Percentiles rank a stretch among this genome's conserved stretches.
phyloP scores from a whole-genome alignment of 352 stramenopile genomes.

The Phytophthora ohioensis region DNA sequence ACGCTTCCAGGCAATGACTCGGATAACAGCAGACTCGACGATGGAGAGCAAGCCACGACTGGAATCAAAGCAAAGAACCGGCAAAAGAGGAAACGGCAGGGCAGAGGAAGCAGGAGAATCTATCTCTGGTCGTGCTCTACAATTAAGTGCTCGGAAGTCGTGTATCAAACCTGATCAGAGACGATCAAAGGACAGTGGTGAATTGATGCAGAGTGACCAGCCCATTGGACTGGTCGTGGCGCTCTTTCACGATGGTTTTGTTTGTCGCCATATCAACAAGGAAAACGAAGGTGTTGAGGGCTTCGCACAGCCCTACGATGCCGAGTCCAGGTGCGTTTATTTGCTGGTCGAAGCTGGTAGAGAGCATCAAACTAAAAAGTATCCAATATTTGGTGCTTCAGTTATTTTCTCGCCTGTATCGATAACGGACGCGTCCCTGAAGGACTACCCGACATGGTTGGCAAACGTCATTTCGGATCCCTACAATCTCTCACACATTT shows the following conservation, averaged over 20 bases:
- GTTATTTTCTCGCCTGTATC: constrained; percentile 73
- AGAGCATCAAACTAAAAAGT: constrained; percentile 21
- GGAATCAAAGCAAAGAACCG: neutral
- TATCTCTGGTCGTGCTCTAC: neutral
- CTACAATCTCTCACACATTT: neutral
- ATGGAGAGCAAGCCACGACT: neutral
- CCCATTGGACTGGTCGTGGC: constrained; percentile 52
- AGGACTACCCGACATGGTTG: constrained; percentile 66
- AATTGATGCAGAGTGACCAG: constrained; percentile 1
- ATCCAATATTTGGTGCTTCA: constrained; percentile 33
- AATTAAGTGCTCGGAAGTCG: constrained; percentile 3
- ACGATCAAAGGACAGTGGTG: neutral
- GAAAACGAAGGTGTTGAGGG: constrained; percentile 64
- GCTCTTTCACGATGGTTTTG: constrained; percentile 73
- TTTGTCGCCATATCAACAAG: constrained; percentile 69
- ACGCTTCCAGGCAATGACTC: constrained; percentile 29
- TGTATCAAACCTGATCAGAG: constrained; percentile 11
- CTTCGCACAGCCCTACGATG: constrained; percentile 77
- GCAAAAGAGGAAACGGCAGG: neutral
- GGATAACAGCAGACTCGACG: constrained; percentile 18
- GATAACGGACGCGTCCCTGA: constrained; percentile 61
- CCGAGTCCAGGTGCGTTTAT: constrained; percentile 59
- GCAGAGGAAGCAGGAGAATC: neutral
- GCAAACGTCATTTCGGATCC: constrained; percentile 22
- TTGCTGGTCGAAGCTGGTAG: constrained; percentile 5